Conservation (phyloP, 176 grass and related monocot genomes). For the Avena eriantha region DNA sequence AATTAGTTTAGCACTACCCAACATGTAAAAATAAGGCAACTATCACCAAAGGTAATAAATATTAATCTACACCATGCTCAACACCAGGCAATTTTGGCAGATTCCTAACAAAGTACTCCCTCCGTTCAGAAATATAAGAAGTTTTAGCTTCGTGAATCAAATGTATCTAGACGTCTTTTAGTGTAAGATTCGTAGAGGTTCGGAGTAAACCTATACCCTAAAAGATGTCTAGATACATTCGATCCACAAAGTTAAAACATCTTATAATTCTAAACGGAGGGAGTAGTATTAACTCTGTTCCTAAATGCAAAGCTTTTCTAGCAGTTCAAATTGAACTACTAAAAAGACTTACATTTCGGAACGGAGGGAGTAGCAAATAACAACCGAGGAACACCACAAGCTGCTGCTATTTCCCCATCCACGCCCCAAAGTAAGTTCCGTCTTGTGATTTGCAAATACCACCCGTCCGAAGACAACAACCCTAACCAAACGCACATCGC, state of each 20-base stretch:
- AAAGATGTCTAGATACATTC: too few species aligned
- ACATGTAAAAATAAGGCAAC: conserved; percentile 9
- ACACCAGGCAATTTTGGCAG: background rate
- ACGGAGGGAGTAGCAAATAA: background rate
- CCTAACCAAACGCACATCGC: background rate
- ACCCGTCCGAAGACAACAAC: background rate
- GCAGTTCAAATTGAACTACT: too few species aligned
- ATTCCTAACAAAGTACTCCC: conserved; percentile 34
- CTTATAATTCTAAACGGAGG: too few species aligned
- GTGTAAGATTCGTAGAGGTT: too few species aligned
- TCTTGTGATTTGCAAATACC: conserved; percentile 1
- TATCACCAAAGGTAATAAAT: conserved; percentile 20
- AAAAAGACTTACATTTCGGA: too few species aligned
- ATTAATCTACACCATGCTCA: background rate
- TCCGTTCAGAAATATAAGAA: too few species aligned
- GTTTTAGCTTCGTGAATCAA: too few species aligned
- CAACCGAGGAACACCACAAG: conserved; percentile 11
- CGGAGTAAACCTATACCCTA: too few species aligned
- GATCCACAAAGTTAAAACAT: too few species aligned
- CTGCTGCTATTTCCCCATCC: background rate
- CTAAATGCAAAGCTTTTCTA: too few species aligned
- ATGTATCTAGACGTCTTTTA: too few species aligned
- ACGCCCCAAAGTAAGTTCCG: background rate
- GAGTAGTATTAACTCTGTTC: background rate
- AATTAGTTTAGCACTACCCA: background rate